Base-by-base conservation (phyloP, 2,329 filamentous ascomycete species). In the Aspergillus jensenii region DNA sequence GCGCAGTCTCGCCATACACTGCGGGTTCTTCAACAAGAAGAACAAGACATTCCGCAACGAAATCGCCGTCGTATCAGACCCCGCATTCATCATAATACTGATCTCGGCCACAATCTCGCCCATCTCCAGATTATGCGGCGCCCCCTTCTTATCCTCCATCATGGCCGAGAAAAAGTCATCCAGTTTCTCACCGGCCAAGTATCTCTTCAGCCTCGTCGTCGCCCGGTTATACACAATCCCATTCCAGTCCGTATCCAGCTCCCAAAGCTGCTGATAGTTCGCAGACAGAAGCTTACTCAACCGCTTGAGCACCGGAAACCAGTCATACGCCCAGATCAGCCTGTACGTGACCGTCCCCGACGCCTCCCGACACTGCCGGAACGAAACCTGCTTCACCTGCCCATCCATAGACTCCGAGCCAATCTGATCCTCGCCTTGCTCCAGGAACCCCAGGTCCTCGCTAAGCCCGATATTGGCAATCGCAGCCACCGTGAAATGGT, bases 101-200 rank as follows among this genome's bases (percentile, higher is more conserved):
- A 83, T 73, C 64, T 87, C 83, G 14, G 83, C 82, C 0, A 84
- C 77, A 7, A 86, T 80, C 68, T 87, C 84, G 21, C 84, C 83
- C 77, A 77, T 83, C 56, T 84, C 80, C 3, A 86, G 76, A 37
- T 78, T 77, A 53, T 79, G 74, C 1, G 75, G 67, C 9, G 67
- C 67, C 0, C 78, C 76, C 37, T 77, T 77, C 59, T 78, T 79
- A 58, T 79, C 76, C 50, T 81, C 80, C 80, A 86, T 82, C 7
- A 86, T 67, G 0, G 77, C 75, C 52, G 80, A 74, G 73, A 87
- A 85, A 70, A 87, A 85, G 62, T 86, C 84, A 46, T 83, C 79
- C 0, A 85, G 74, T 59, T 81, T 81, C 68, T 86, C 83, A 19
- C 83, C 83, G 0, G 71, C 71, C 19, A 77, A 62, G 57, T 73